Conservation (phyloP, 2,329 filamentous ascomycete species). For the Neofusicoccum cordaticola region DNA sequence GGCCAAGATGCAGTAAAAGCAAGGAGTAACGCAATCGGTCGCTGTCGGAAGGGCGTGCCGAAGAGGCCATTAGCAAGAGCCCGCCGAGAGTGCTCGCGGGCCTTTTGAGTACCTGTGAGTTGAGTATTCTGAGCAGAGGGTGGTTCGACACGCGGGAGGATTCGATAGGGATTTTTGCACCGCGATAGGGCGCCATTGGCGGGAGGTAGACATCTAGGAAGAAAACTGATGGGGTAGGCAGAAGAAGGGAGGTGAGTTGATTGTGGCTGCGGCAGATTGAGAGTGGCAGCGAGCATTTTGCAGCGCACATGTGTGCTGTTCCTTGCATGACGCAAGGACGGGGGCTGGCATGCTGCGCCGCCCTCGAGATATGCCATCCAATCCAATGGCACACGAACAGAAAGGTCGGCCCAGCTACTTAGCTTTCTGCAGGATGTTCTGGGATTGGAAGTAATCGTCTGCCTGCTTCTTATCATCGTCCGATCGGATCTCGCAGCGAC, state of each 20-base stretch:
- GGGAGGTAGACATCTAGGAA: neutral
- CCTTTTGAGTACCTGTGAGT: neutral
- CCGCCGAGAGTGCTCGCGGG: too few relatives aligned
- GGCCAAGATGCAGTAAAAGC: neutral
- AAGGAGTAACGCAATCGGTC: too few relatives aligned
- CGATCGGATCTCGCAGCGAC: constrained; percentile 9
- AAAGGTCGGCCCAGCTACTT: neutral
- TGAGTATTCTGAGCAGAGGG: neutral
- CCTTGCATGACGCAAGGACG: constrained; percentile 7
- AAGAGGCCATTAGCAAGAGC: neutral
- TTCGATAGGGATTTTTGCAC: neutral
- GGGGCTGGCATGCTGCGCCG: neutral
- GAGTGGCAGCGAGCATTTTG: neutral
- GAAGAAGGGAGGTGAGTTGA: neutral
- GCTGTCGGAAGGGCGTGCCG: too few relatives aligned
- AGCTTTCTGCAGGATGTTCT: neutral
- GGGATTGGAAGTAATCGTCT: neutral
- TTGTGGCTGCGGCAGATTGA: constrained; percentile 10
- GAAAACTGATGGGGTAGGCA: neutral
- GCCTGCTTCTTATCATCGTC: neutral
- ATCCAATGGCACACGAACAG: neutral
- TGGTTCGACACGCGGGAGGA: neutral
- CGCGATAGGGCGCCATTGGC: neutral
- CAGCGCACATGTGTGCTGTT: neutral
- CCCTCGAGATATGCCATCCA: neutral